phyloP scores from a whole-genome alignment of 139 green algal genomes.

The Ulvella scutata region DNA sequence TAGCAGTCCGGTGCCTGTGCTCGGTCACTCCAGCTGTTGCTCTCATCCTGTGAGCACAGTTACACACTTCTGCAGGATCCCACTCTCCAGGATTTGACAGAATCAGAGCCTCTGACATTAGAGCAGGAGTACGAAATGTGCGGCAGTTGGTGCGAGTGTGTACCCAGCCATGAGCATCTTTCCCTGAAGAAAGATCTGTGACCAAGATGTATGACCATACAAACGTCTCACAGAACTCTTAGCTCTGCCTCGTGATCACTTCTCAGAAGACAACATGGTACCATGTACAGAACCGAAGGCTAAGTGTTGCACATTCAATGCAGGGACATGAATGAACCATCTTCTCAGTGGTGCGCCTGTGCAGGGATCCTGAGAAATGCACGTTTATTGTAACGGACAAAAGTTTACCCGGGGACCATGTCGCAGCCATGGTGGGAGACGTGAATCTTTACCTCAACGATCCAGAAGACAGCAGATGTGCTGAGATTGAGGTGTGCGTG shows the following conservation, averaged over 20 bases:
- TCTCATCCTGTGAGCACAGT: not conserved
- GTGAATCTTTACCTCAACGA: slow-evolving; percentile 45
- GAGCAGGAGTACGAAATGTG: not conserved
- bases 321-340: not conserved
- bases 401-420: not conserved
- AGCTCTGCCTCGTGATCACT: too few relatives aligned
- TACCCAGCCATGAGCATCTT: slow-evolving; percentile 7
- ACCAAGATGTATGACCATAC: too few relatives aligned
- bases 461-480: slow-evolving; percentile 12
- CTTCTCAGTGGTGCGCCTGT: not conserved
- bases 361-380: slow-evolving; percentile 6
- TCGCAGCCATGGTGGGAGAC: slow-evolving; percentile 31
- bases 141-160: not conserved
- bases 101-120: not conserved
- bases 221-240: too few relatives aligned
- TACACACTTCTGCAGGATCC: not conserved
- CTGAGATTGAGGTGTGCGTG: slow-evolving; percentile 24
- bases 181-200: too few relatives aligned
- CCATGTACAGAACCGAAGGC: too few relatives aligned
- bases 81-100: not conserved
- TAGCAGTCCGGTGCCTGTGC: not conserved
- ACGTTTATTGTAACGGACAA: not conserved
- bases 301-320: too few relatives aligned
- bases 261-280: too few relatives aligned
- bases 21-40: not conserved